Percentiles rank a stretch among this genome's conserved stretches.
phyloP scores from a whole-genome alignment of 2,329 filamentous ascomycete genomes.

The Cryphonectria nitschkei region DNA sequence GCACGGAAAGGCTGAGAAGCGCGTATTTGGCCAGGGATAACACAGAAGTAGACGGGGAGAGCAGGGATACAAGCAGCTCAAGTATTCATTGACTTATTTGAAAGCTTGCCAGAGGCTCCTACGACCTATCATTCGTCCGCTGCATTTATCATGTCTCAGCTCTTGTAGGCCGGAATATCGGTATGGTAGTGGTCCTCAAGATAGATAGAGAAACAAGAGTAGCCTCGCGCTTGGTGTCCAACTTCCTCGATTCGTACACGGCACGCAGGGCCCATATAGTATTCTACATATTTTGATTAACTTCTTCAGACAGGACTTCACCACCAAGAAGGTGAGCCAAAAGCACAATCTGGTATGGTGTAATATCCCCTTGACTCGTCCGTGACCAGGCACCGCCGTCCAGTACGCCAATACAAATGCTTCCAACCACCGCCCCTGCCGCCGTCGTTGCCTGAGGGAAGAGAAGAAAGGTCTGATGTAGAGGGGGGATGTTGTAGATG shows the following conservation, averaged over 20 bases:
- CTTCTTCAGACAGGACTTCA: background rate
- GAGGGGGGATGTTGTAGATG: constrained; percentile 15
- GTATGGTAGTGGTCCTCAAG: too few species aligned
- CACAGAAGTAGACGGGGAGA: too few species aligned
- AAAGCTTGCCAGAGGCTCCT: too few species aligned
- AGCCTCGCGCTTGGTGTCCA: background rate
- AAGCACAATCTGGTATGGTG: constrained; percentile 1
- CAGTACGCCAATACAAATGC: constrained; percentile 26
- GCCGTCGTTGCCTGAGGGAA: background rate
- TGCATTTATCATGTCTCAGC: too few species aligned
- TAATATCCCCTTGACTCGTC: background rate
- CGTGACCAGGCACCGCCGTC: background rate
- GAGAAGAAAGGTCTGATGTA: background rate
- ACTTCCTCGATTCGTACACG: background rate
- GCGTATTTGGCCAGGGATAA: too few species aligned
- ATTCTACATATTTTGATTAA: background rate
- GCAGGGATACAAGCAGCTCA: too few species aligned
- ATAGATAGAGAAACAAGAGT: background rate
- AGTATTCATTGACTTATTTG: too few species aligned
- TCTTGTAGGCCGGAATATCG: too few species aligned
- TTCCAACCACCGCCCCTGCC: constrained; percentile 6
- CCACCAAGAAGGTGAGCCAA: background rate
- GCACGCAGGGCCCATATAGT: background rate
- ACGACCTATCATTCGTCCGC: too few species aligned
- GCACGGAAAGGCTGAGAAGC: too few species aligned